Base-by-base conservation (phyloP, 495 filamentous ascomycete species). In the Eremomyces bilateralis region DNA sequence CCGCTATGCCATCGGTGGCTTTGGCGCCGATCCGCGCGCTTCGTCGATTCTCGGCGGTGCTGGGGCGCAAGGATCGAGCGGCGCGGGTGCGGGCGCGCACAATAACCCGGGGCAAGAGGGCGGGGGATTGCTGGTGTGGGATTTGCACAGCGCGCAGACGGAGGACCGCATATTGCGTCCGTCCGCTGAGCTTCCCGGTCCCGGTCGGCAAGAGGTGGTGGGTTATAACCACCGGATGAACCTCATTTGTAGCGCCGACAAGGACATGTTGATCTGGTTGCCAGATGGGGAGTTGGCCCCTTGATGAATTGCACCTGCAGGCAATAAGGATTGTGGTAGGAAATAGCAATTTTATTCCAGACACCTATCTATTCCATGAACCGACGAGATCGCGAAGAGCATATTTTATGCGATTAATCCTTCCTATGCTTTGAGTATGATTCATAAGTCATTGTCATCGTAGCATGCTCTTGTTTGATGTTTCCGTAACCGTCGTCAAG, bases 181-280 rank as follows among this genome's bases (percentile, higher is more conserved):
- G 4, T 53, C 61, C 33, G 53, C 61, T 38, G 65, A 64, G 16
- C 46, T 92, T 33, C 69, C 75, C 12, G 66, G 76, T 31, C 67
- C 67, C 43, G 66, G 68, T 21, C 65, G 69, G 45, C 70, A 71
- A 5, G 73, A 73, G 1, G 61, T 91, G 6, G 67, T 94, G 33
- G 79, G 79, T 29, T 84, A 78, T 50, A 95, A 92, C 54, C 90
- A 81, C 4, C 64, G 80, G 29, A 81, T 72, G 54, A 91, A 94
- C 52, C 70, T 94, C 62, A 59, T 93, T 41, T 82, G 77, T 12
- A 82, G 71, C 27, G 90, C 76, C 3, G 82, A 95, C 47, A 73
- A 73, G 46, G 84, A 94, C 41, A 61, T 84, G 37, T 57, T 88
- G 31, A 81, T 97, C 39, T 95, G 88, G 85, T 52, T 90, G 21